Evolutionary conservation across 345 rosid genomes (phyloP).

Genomic region (Cardamine resedifolia): DNA sequence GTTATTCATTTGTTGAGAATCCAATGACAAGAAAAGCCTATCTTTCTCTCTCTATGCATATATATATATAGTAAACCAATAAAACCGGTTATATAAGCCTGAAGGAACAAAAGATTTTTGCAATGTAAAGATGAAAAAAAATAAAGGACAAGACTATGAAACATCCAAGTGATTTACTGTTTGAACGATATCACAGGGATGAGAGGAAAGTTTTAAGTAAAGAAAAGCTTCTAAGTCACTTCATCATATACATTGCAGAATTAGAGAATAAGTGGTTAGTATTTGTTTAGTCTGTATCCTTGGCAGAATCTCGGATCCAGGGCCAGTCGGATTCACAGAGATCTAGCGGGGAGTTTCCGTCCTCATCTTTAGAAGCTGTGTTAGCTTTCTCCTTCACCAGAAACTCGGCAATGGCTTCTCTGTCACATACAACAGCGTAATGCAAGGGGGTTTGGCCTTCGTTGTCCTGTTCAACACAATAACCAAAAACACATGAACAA

Average conservation of each 20-base stretch:
- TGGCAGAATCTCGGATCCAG: slow-evolving; percentile 46
- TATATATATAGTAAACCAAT: slow-evolving; percentile 25
- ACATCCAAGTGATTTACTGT: slow-evolving; percentile 28
- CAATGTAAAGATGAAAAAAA: background rate
- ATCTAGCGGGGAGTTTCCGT: slow-evolving; percentile 63
- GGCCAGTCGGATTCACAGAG: slow-evolving; percentile 74
- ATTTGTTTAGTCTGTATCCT: slow-evolving; percentile 32
- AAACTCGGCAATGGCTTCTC: slow-evolving; percentile 70
- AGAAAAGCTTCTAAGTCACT: slow-evolving; percentile 27
- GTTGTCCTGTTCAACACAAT: slow-evolving; percentile 58
- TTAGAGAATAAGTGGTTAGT: slow-evolving; percentile 34
- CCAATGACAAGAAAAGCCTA: slow-evolving; percentile 18
- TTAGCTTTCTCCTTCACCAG: slow-evolving; percentile 82
- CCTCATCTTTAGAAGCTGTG: slow-evolving; percentile 57
- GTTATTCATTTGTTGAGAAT: slow-evolving; percentile 38
- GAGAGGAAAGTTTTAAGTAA: slow-evolving; percentile 11
- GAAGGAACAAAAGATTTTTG: slow-evolving; percentile 18
- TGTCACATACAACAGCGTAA: slow-evolving; percentile 87
- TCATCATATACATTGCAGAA: slow-evolving; percentile 48
- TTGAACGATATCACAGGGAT: slow-evolving; percentile 2
- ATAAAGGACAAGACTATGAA: slow-evolving; percentile 3
- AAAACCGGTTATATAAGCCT: slow-evolving; percentile 24
- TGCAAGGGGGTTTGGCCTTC: slow-evolving; percentile 96
- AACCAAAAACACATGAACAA: slow-evolving; percentile 7
- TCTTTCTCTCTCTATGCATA: background rate